Evolutionary conservation across 345 rosid species (phyloP).

Genomic region (Bruguiera gymnorhiza): DNA sequence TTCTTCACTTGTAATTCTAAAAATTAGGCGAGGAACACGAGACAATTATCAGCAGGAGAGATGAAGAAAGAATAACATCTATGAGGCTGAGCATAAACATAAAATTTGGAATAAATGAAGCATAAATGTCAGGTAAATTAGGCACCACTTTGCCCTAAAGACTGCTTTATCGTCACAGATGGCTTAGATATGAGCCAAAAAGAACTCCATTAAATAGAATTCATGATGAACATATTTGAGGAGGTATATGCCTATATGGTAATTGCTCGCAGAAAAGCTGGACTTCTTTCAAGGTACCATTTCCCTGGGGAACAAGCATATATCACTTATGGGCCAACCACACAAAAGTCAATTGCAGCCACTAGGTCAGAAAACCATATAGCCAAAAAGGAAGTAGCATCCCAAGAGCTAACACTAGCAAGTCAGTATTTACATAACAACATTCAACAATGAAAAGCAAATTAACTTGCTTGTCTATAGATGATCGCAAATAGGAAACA

Average conservation of each 20-base stretch:
- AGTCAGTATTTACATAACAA: not conserved
- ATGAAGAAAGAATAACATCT: not conserved
- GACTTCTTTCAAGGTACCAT: not conserved
- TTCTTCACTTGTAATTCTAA: constrained; percentile 74
- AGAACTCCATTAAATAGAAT: not conserved
- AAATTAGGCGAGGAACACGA: constrained; percentile 14
- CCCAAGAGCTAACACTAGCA: not conserved
- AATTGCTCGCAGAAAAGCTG: too few species aligned
- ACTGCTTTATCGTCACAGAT: not conserved
- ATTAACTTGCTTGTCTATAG: not conserved
- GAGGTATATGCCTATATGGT: too few species aligned
- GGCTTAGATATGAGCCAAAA: not conserved
- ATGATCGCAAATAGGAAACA: not conserved
- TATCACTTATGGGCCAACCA: not conserved
- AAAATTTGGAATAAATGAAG: not conserved
- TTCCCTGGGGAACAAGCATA: not conserved
- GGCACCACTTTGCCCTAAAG: not conserved
- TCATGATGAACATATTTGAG: not conserved
- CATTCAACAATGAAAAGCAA: not conserved
- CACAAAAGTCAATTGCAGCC: not conserved
- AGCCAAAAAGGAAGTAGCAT: not conserved
- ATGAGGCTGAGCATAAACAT: not conserved
- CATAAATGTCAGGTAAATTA: constrained; percentile 2
- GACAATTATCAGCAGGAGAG: not conserved
- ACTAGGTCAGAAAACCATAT: not conserved